phyloP scores from a whole-genome alignment of 352 stramenopile species.

The Plasmopara halstedii region DNA sequence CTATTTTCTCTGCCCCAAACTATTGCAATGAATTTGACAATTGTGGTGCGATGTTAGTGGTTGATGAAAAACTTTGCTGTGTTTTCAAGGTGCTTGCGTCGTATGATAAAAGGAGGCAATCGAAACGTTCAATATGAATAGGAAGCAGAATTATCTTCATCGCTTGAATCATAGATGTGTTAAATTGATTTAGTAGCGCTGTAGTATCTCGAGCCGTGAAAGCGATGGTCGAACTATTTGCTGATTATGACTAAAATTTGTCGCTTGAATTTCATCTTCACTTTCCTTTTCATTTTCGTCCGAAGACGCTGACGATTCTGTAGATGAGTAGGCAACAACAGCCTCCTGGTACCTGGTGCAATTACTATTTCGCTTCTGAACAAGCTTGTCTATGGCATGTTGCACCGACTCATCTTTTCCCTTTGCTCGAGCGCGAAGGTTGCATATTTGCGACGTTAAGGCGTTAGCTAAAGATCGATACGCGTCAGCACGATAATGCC shows the following conservation, averaged over 20 bases:
- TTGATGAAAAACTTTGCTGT: slow-evolving; percentile 66
- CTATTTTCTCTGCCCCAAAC: slow-evolving; percentile 99
- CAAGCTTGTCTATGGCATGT: slow-evolving; percentile 36
- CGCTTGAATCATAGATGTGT: too few species aligned
- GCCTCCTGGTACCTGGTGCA: slow-evolving; percentile 33
- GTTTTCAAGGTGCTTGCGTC: slow-evolving; percentile 82
- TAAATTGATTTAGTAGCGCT: slow-evolving; percentile 13
- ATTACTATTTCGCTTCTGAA: slow-evolving; percentile 31
- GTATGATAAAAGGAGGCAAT: slow-evolving; percentile 53
- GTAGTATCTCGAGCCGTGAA: slow-evolving; percentile 21
- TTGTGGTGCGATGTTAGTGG: slow-evolving; percentile 86
- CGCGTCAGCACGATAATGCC: slow-evolving; percentile 28
- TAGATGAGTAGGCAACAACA: slow-evolving; percentile 16
- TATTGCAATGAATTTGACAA: slow-evolving; percentile 99
- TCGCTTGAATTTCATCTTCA: slow-evolving; percentile 2
- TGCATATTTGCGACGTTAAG: slow-evolving; percentile 35
- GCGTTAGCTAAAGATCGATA: slow-evolving; percentile 54
- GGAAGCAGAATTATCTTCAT: not conserved
- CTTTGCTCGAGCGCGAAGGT: slow-evolving; percentile 26
- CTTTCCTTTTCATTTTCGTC: slow-evolving; percentile 6
- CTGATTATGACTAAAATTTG: slow-evolving; percentile 16
- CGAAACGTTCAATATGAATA: slow-evolving; percentile 23
- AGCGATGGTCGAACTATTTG: slow-evolving; percentile 14
- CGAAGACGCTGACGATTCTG: slow-evolving; percentile 16
- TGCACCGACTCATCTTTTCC: slow-evolving; percentile 5